Percentiles rank a stretch among this genome's conserved stretches.
Conservation (phyloP, 2,329 filamentous ascomycete genomes). For the Trematosphaeria pertusa region DNA sequence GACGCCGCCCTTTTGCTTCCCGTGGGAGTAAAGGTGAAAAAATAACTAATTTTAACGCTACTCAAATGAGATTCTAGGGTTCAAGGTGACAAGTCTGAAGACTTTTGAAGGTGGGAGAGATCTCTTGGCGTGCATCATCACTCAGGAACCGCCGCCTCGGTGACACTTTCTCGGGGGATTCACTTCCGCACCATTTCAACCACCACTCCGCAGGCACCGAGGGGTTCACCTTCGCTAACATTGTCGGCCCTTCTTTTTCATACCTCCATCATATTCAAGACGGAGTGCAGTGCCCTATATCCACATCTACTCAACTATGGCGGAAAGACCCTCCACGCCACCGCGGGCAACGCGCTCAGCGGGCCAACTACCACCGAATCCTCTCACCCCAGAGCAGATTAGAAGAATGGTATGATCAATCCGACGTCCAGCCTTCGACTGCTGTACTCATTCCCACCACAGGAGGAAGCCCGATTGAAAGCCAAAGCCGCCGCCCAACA, state of each 20-base stretch:
- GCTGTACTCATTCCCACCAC: constrained; percentile 4
- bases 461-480: constrained; percentile 88
- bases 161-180: constrained; percentile 2
- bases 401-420: constrained; percentile 58
- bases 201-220: no score
- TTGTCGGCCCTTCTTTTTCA: neutral
- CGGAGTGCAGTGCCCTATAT: neutral
- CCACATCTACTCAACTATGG: constrained; percentile 30
- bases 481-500: constrained; percentile 79
- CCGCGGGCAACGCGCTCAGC: constrained; percentile 49
- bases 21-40: constrained; percentile 14
- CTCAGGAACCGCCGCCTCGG: constrained; percentile 32
- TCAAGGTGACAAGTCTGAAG: no score
- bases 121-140: constrained; percentile 43
- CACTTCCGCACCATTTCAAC: neutral
- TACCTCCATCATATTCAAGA: neutral
- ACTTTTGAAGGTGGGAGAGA: no score
- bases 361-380: constrained; percentile 52
- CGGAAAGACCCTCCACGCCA: constrained; percentile 57
- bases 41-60: no score
- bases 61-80: no score
- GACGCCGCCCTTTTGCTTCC: constrained; percentile 27
- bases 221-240: neutral
- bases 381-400: constrained; percentile 67
- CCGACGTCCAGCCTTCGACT: neutral